Conservation (phyloP, 2,329 filamentous ascomycete species). For the Fusarium tanahbumbuense region DNA sequence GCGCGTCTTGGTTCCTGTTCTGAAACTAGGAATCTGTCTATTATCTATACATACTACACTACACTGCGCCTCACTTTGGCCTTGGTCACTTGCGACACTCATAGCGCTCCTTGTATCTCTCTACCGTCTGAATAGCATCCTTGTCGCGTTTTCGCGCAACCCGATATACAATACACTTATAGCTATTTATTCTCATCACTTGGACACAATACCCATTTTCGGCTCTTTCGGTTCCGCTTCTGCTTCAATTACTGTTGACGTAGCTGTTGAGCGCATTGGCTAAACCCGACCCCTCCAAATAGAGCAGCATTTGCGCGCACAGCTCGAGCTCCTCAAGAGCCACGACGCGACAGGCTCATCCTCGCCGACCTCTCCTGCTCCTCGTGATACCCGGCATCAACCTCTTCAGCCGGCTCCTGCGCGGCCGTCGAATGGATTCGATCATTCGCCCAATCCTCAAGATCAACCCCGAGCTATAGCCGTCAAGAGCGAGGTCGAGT, state of each 20-base stretch:
- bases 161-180: slow-evolving; percentile 25
- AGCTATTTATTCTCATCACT: slow-evolving; percentile 21
- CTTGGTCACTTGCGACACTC: slow-evolving; percentile 35
- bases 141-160: slow-evolving; percentile 40
- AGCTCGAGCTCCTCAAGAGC: slow-evolving; percentile 58
- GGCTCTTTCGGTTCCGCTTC: slow-evolving; percentile 21
- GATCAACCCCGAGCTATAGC: slow-evolving; percentile 51
- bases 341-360: slow-evolving; percentile 53
- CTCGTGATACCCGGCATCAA: slow-evolving; percentile 48
- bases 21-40: slow-evolving; percentile 17
- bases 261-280: slow-evolving; percentile 36
- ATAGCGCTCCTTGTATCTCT: slow-evolving; percentile 34
- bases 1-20: slow-evolving; percentile 22
- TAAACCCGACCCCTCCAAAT: slow-evolving; percentile 41
- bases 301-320: slow-evolving; percentile 58
- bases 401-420: slow-evolving; percentile 47
- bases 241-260: slow-evolving; percentile 31
- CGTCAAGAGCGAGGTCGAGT: slow-evolving; percentile 55
- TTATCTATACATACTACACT: slow-evolving; percentile 17
- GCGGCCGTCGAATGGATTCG: slow-evolving; percentile 60
- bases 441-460: slow-evolving; percentile 52
- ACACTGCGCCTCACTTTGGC: slow-evolving; percentile 12
- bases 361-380: slow-evolving; percentile 43
- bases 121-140: slow-evolving; percentile 38
- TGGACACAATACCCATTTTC: slow-evolving; percentile 22